phyloP scores from a whole-genome alignment of 1,284 basidiomycete genomes.

The Ceratobasidium papillatum region DNA sequence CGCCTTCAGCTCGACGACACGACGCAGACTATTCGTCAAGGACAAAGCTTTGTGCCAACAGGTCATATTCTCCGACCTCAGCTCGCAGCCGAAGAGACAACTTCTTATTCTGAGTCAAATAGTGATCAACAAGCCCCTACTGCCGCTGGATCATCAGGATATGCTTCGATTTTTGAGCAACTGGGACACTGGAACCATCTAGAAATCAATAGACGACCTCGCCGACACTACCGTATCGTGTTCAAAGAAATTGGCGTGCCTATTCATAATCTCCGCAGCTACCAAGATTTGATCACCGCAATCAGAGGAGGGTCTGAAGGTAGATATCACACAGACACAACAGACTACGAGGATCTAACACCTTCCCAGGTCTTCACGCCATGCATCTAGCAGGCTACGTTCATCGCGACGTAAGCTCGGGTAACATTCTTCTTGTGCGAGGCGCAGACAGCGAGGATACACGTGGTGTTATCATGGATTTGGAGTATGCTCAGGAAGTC shows the following conservation, averaged over 20 bases:
- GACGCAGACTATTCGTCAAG: neutral
- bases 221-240: conserved; percentile 28
- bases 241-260: conserved; percentile 22
- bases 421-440: conserved; percentile 30
- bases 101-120: neutral
- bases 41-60: neutral
- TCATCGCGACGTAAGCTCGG: conserved; percentile 34
- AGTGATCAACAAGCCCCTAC: neutral
- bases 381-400: neutral
- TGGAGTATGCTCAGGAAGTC: conserved; percentile 11
- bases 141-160: no score
- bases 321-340: neutral
- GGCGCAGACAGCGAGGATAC: neutral
- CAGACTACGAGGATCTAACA: neutral
- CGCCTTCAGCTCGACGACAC: neutral
- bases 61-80: neutral
- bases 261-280: neutral
- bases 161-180: neutral
- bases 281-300: neutral
- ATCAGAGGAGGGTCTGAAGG: conserved; percentile 9
- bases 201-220: neutral
- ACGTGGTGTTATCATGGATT: conserved; percentile 6
- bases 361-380: neutral
- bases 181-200: neutral
- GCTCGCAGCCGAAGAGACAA: neutral